Evolutionary conservation across 345 rosid genomes (phyloP), one percentile per base, ranked within the genome.

Genomic region (Bretschneidera sinensis): DNA sequence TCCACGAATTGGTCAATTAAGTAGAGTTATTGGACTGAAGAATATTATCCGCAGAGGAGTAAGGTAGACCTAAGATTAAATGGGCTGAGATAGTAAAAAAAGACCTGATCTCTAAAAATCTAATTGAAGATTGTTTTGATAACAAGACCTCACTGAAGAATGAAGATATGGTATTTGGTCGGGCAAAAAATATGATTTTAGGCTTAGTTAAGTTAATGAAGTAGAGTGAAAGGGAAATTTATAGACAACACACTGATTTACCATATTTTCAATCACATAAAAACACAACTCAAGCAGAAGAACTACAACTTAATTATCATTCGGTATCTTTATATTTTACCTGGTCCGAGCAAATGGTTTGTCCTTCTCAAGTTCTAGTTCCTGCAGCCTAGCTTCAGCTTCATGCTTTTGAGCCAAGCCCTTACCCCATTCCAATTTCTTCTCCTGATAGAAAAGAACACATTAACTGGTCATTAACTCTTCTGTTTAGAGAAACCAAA

Each of bases 321-420:
- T 33, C 4, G 35, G 33, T 23, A 48, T 64, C 1, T 20, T 33
- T 13, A 19, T 55, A 21, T 9, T 56, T 62, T 79, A 89, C 98
- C 91, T 87, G 58, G 83, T 81, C 74, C 96, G 80, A 55, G 97
- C 92, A 85, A 92, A 92, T 19, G 96, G 97, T 74, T 79, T 87
- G 19, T 83, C 89, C 78, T 89, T 89, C 81, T 89, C 97, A 43
- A 72, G 77, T 75, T 92, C 96, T 64, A 92, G 58, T 57, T 89
- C 97, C 51, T 69, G 76, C 68, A 80, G 22, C 65, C 78, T 85
- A 55, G 85, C 85, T 73, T 92, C 97, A 43, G 85, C 88, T 75
- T 87, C 91, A 24, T 90, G 79, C 79, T 87, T 92, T 69, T 92
- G 98, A 61, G 97, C 88, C 81, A 92, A 79, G 63, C 98, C 98